Evolutionary conservation across 805 yeast genomes (phyloP), one percentile per base, ranked within the genome.

Genomic region (Starmerella apicola): DNA sequence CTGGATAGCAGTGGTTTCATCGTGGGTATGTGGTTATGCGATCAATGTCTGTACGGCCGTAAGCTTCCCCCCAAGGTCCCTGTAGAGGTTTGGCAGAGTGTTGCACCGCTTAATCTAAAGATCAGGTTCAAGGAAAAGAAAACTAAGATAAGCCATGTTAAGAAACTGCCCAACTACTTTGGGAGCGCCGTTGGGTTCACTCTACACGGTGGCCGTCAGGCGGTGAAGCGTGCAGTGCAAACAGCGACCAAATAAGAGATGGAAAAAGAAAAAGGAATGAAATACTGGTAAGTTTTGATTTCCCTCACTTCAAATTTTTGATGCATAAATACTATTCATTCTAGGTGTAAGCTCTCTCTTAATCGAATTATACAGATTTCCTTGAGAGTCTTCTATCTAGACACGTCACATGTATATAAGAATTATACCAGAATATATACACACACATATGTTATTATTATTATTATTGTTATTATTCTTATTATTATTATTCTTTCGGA

Each of bases 1-100:
- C 63, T 91, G 39, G 79, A 77, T 49, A 72, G 82, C 45, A 78
- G 76, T 27, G 88, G 86, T 47, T 91, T 91, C 52, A 63, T 88
- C 24, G 88, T 86, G n/a, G 98, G 98, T 0, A 86, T 82, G 81
- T 91, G 98, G 98, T 61, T 86, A 4, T 86, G 91, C 2, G 99
- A 91, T 58, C 98, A 91, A 60, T 82, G 95, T 55, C 65, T 91
- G 12, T 91, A 88, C 56, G 98, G 98, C 0, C 67, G 94, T 29
- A 91, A 91, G 57, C 62, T 91, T 36, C 97, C 98, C 0, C 68
- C 72, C 43, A 60, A 60, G 28, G 72, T 91, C 5, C 76, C 71
- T 30, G 72, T 70, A 4, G 70, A 67, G 22, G 76, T 88, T 1
- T 91, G 97, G 97, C 70, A 72, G 32, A 81, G 93, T 57, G 81